Evolutionary conservation across 306 rosid species (phyloP).

Genomic region (Cucurbita maxima): DNA sequence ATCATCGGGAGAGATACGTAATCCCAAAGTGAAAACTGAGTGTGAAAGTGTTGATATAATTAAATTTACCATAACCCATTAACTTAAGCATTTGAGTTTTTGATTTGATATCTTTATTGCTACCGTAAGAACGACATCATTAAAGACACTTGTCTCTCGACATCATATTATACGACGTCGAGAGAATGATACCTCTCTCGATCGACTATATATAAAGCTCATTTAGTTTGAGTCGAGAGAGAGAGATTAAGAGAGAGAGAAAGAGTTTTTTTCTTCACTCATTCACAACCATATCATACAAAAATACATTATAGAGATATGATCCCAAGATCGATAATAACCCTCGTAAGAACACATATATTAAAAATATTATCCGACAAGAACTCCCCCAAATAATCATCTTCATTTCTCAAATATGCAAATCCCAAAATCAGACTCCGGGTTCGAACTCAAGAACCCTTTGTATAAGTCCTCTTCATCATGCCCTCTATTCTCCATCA

Average conservation of each 20-base stretch:
- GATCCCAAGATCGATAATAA: conserved; percentile 14
- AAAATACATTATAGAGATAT: conserved; percentile 20
- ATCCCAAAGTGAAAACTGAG: too few species aligned
- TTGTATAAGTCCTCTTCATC: conserved; percentile 38
- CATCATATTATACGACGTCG: too few species aligned
- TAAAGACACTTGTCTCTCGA: too few species aligned
- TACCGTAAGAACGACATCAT: too few species aligned
- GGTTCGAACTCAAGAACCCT: conserved; percentile 39
- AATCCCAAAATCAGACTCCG: conserved; percentile 78
- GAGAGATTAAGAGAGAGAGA: background rate
- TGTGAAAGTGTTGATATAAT: too few species aligned
- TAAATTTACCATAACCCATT: too few species aligned
- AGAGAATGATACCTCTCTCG: too few species aligned
- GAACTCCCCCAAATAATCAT: background rate
- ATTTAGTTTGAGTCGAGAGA: background rate
- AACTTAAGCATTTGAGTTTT: too few species aligned
- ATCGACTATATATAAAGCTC: background rate
- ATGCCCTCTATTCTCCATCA: conserved; percentile 30
- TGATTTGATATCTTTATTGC: too few species aligned
- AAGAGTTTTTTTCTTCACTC: conserved; percentile 23
- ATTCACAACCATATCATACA: conserved; percentile 35
- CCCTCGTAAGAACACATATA: conserved; percentile 18
- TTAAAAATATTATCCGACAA: background rate
- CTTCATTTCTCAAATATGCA: conserved; percentile 80
- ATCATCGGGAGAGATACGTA: too few species aligned